Evolutionary conservation across 768 basidiomycete species (phyloP), one percentile per base, ranked within the genome.

Genomic region (Coprinopsis cinerea): DNA sequence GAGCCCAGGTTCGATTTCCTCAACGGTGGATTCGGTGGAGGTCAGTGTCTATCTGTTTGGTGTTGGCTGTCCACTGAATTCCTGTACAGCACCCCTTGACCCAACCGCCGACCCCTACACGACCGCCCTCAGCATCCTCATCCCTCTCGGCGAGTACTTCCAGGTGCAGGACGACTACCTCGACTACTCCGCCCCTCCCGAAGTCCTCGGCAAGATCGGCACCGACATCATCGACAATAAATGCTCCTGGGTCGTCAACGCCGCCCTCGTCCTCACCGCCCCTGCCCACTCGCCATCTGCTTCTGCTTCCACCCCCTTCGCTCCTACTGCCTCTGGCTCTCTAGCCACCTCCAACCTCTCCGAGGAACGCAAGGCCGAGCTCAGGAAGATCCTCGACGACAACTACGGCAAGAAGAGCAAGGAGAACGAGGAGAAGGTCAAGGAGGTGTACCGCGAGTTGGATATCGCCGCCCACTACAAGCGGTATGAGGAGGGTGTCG

Each of bases 161-260:
- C 95, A 99, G 69, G 78, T 95, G 52, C 95, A 99, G 68, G 95
- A 98, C 64, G 95, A 98, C 69, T 97, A 85, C 69, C 81, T 98
- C 59, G 96, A 99, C 67, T 96, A 82, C 64, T 84, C 88, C 17
- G 92, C 85, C 3, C 79, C 88, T 6, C 91, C 92, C 0, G 92
- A 93, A 67, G 77, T 87, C 58, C 87, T 97, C 45, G 95, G 95
- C 41, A 98, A 99, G 72, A 83, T 99, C 52, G 96, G 95, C 18
- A 98, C 95, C 14, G 96, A 98, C 65, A 99, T 99, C 60, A 66
- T 97, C 51, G 95, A 99, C 69, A 97, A 97, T 81, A 99, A 99
- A 72, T 98, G 95, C 68, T 88, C 87, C 15, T 99, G 95, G 96
- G 85, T 85, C 58, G 76, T 98, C 66, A 97, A 96, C 69, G 83